Evolutionary conservation across 495 filamentous ascomycete genomes (phyloP), one percentile per base, ranked within the genome.

Genomic region (Cladorrhinum samala): DNA sequence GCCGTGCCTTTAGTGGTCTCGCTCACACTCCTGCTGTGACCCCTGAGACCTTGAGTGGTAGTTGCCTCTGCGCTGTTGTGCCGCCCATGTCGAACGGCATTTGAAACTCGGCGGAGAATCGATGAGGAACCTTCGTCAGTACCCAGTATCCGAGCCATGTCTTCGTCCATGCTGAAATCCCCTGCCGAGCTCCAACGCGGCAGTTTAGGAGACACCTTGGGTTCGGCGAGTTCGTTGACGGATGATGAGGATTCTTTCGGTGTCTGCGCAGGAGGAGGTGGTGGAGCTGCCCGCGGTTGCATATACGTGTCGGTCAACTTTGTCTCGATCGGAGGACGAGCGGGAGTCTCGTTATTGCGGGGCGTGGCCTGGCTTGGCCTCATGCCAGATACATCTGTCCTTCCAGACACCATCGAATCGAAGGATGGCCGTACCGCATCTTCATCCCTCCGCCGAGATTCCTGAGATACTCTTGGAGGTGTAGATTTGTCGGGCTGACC

Each of bases 51-150:
- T 4, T 51, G 25, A 46, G 53, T 52, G 58, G 46, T 65, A 86
- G 86, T 61, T 6, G 66, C 64, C 46, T 77, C 75, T 1, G 62
- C 61, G 65, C 92, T 96, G 66, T 84, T 88, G 66, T 86, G 95
- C 41, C 94, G 83, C n/a, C 88, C 88, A 66, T 99, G 93, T 45
- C 89, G 89, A 33, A 96, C 89, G 20, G 88, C 88, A 62, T 91
- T 94, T 2, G 94, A 96, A 25, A 96, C 85, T 24, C 88, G 84
- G 36, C 91, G 87, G 49, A 96, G 70, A 50, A 96, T 86, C 1
- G 88, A 90, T 17, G 83, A 80, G 17, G 78, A 77, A 39, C 77
- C 78, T 40, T 91, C 87, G 45, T 86, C 82, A 25, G 77, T 80
- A 3, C 82, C 82, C 42, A 93, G 72, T 36, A 94, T 89, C 17